Evolutionary conservation across 768 basidiomycete genomes (phyloP), one percentile per base, ranked within the genome.

Genomic region (Panaeolus cyanescens): DNA sequence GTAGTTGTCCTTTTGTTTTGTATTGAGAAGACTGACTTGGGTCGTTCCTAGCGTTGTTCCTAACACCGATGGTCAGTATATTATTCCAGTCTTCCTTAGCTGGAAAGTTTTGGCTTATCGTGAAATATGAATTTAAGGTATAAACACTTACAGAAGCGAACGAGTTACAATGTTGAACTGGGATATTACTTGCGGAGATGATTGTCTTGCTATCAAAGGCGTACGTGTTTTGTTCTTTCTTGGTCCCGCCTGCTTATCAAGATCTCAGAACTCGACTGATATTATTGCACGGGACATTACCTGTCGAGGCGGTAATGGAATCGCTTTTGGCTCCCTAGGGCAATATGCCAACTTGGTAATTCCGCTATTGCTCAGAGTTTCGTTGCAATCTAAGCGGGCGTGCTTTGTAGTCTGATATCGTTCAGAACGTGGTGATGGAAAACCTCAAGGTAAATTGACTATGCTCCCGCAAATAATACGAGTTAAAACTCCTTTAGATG

Each of bases 41-140:
- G 19, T 6, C 31, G 19, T 20, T 28, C 10, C 25, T 59, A 85
- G 81, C 63, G 77, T 83, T 59, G 85, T 86, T 0, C 83, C 82
- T 39, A 87, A 87, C 68, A 87, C 85, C 4, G 86, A 87, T 72
- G 85, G 85, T 82, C n/a, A n/a, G n/a, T n/a, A n/a, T n/a, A n/a
- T n/a, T n/a, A n/a, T n/a, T n/a, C n/a, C n/a, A n/a, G n/a, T n/a
- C n/a, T n/a, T n/a, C n/a, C n/a, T n/a, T n/a, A n/a, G n/a, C n/a
- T n/a, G n/a, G n/a, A n/a, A n/a, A n/a, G n/a, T n/a, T n/a, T n/a
- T n/a, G n/a, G n/a, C n/a, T n/a, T n/a, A n/a, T n/a, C n/a, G n/a
- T n/a, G n/a, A n/a, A 4, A 32, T 36, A 9, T 42, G n/a, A 39
- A 13, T 32, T 7, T 19, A 28, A 84, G 83, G 84, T 1, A 84